Evolutionary conservation across 2,329 filamentous ascomycete genomes (phyloP).

Genomic region (Pseudogymnoascus sp.): DNA sequence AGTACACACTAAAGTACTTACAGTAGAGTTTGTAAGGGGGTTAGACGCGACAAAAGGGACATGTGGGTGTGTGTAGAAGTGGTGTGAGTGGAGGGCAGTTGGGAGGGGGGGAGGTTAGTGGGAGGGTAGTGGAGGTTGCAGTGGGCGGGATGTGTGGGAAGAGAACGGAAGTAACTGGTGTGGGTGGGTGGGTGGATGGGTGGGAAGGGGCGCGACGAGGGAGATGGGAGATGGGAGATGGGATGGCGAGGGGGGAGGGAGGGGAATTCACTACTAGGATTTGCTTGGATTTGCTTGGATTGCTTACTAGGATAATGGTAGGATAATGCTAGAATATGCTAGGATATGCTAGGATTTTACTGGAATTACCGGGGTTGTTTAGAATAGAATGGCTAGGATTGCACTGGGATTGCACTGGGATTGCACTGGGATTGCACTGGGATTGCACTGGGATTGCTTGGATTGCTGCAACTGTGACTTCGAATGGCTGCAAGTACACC

Average conservation of each 20-base stretch:
- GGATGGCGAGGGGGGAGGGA: background rate
- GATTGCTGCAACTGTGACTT: background rate
- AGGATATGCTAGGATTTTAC: background rate
- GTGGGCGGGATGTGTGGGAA: background rate
- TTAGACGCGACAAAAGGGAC: background rate
- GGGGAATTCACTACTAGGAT: background rate
- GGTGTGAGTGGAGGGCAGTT: background rate
- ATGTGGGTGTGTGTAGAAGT: background rate
- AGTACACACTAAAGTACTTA: background rate
- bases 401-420: background rate
- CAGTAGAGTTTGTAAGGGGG: background rate
- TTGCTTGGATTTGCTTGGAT: background rate
- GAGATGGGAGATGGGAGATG: background rate
- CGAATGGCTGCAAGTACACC: background rate
- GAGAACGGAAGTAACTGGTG: background rate
- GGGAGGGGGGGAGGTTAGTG: background rate
- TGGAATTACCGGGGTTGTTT: background rate
- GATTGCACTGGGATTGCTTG: background rate
- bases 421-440: background rate
- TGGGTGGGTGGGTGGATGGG: background rate
- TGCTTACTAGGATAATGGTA: background rate
- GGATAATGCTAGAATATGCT: background rate
- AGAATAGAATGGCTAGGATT: background rate
- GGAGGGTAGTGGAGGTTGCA: background rate
- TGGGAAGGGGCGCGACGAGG: background rate